Base-by-base conservation (phyloP, 768 basidiomycete genomes). In the Pulveroboletus sp. region DNA sequence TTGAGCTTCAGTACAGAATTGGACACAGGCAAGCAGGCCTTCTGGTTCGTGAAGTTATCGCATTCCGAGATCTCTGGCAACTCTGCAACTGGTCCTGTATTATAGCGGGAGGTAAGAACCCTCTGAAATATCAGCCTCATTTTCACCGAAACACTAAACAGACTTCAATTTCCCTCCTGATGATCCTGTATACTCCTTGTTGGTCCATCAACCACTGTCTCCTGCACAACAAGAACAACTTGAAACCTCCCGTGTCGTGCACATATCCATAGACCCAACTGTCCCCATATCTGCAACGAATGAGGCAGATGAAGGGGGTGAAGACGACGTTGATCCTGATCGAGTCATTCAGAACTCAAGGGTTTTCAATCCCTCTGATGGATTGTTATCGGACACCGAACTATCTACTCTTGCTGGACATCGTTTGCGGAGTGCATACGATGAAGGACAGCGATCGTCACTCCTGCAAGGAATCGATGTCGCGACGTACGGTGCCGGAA, bases 161-260 rank as follows among this genome's bases (percentile, higher is more conserved):
- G 94, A 98, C 67, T 93, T 96, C 71, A 98, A 97, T 66, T 89
- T 90, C 46, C 68, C 81, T 13, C 95, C 95, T 0, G 76, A 76
- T 53, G 93, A 94, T 62, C 74, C 89, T 5, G 81, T 82, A 1
- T 97, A 98, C 65, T 79, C 89, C 13, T 77, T 97, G 26, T 63
- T 93, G 14, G 76, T 83, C 6, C 80, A 82, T 14, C 75, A 83
- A 45, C 63, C 74, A 5, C 65, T 94, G n/a, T 71, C 79, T 1
- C 53, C 71, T 0, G 69, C 67, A 14, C 87, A 93, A 50, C 65
- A 74, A 58, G 69, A 76, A 31, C 61, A 62, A 17, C 71, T 95
- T 11, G 61, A 70, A 3, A 58, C 67, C 5, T 94, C 92, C 4
- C 80, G 84, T 35, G 84, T 91, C 40, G 80, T 91, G 11, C 87